These are phyloP conservation scores for Solanum neorickii DNA, from an alignment of 257 asterid species.

Conservation along the genomic window DNA sequence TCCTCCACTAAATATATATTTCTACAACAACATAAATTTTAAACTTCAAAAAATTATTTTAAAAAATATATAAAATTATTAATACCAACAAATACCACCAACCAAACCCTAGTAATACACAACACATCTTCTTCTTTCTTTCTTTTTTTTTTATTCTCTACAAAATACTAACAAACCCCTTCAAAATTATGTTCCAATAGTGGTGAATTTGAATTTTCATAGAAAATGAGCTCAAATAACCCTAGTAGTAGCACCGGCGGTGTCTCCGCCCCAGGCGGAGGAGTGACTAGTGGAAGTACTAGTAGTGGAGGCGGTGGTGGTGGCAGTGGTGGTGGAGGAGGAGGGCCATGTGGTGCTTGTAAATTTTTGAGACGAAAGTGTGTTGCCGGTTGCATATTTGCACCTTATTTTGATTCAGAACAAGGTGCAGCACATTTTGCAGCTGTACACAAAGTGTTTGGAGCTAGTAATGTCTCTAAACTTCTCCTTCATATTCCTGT, in stretches of 20 bases:
- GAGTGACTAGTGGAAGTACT: conserved; percentile 3
- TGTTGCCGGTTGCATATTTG: conserved; percentile 77
- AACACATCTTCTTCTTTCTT: neutral
- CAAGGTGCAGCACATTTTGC: conserved; percentile 98
- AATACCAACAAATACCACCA: conserved; percentile 12
- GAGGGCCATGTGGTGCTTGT: conserved; percentile 99
- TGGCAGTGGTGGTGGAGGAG: conserved; percentile 7
- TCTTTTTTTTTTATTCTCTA: neutral
- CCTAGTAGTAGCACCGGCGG: conserved; percentile 20
- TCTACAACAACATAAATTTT: neutral
- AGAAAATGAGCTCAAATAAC: conserved; percentile 9
- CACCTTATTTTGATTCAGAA: conserved; percentile 89
- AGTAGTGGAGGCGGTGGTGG: conserved; percentile 3
- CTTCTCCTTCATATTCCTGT: conserved; percentile 73
- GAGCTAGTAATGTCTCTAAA: conserved; percentile 93
- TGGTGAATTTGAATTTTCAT: neutral
- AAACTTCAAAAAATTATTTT: neutral
- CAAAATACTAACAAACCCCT: neutral
- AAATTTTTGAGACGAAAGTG: conserved; percentile 92
- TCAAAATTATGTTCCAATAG: neutral
- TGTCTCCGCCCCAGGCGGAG: conserved; percentile 2
- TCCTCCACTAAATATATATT: neutral
- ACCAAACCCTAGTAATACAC: conserved; percentile 47
- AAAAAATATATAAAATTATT: neutral
- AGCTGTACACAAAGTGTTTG: conserved; percentile 96